Evolutionary conservation across 2,329 filamentous ascomycete genomes (phyloP).

Genomic region (Dendrostoma leiphaemia): DNA sequence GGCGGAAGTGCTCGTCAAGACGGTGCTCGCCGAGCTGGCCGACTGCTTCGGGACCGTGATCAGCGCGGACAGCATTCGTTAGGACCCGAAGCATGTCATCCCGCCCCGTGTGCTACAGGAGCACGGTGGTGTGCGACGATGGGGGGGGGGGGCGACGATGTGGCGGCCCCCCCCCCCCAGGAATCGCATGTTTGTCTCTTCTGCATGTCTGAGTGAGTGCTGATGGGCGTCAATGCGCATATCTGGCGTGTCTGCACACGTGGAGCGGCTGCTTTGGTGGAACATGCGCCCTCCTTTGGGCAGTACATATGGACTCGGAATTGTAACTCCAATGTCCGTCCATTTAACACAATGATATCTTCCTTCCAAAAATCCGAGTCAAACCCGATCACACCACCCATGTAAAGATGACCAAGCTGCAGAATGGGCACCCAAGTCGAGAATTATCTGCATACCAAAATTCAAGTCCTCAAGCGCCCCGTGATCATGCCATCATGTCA

Average conservation of each 20-base stretch:
- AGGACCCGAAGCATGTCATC: too few relatives aligned
- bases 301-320: not conserved
- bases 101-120: too few relatives aligned
- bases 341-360: too few relatives aligned
- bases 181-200: too few relatives aligned
- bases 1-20: conserved; percentile 49
- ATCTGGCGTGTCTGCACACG: not conserved
- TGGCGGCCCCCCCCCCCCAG: too few relatives aligned
- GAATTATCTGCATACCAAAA: not conserved
- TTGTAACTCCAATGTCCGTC: not conserved
- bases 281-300: not conserved
- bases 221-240: not conserved
- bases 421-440: too few relatives aligned
- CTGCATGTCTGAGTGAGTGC: not conserved
- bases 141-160: too few relatives aligned
- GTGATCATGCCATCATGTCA: not conserved
- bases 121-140: too few relatives aligned
- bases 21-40: conserved; percentile 55
- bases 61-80: not conserved
- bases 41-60: conserved; percentile 65
- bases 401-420: too few relatives aligned
- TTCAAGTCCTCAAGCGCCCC: not conserved
- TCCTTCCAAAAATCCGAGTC: too few relatives aligned
- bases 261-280: not conserved
- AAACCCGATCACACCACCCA: too few relatives aligned